Percentiles rank a stretch among this genome's conserved stretches.
Evolutionary conservation across 768 basidiomycete species (phyloP).

Genomic region (Boletus tylopilopsis): DNA sequence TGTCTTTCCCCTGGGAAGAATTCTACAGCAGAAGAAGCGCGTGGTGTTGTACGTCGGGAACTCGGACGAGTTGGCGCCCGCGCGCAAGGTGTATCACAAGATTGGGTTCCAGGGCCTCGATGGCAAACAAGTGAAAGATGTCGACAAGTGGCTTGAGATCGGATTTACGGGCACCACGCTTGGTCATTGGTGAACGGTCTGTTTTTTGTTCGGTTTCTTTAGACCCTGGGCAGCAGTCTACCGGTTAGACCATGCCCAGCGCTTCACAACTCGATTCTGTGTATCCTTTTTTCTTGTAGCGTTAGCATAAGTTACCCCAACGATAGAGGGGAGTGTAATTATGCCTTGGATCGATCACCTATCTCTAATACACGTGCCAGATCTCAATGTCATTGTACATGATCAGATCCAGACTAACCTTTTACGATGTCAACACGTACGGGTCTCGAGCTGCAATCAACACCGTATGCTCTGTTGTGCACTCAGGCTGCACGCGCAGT

Average conservation of each 20-base stretch:
- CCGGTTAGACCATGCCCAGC: background rate
- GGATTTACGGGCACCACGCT: constrained; percentile 13
- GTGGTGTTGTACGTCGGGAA: constrained; percentile 60
- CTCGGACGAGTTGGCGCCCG: constrained; percentile 11
- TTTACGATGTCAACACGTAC: too few relatives aligned
- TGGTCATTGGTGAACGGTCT: constrained; percentile 15
- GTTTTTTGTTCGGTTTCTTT: background rate
- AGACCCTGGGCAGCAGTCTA: background rate
- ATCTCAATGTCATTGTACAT: too few relatives aligned
- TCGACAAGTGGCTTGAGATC: constrained; percentile 19
- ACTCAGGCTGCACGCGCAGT: too few relatives aligned
- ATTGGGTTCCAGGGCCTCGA: constrained; percentile 21
- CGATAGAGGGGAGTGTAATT: background rate
- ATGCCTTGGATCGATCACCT: too few relatives aligned
- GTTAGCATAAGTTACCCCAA: constrained; percentile 14
- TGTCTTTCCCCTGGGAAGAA: constrained; percentile 10
- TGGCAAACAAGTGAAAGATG: constrained; percentile 6
- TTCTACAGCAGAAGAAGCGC: constrained; percentile 34
- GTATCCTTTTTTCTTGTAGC: background rate
- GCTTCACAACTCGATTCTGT: background rate
- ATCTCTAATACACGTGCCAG: too few relatives aligned
- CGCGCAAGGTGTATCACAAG: constrained; percentile 21
- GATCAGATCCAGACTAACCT: too few relatives aligned
- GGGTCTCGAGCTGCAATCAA: too few relatives aligned
- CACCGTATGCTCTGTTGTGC: too few relatives aligned